Percentiles rank a stretch among this genome's conserved stretches.
Conservation (phyloP, 331 rosid genomes). For the Phaseolus coccineus region DNA sequence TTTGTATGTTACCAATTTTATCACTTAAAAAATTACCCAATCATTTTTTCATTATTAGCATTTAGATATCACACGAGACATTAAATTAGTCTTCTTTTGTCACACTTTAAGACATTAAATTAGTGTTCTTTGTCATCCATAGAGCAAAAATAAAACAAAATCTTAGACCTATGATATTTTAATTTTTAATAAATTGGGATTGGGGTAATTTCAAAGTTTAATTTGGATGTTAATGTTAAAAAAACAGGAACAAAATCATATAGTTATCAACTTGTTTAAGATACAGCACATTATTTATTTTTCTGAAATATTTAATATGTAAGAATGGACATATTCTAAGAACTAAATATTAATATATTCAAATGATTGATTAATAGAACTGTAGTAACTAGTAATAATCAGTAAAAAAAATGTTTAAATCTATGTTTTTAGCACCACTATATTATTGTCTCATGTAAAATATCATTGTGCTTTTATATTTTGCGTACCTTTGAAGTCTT, state of each 20-base stretch:
- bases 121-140: not conserved
- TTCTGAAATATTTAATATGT: not conserved
- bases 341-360: not conserved
- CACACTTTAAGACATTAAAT: not conserved
- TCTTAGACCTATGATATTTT: not conserved
- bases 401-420: no score
- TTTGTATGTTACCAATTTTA: not conserved
- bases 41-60: not conserved
- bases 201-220: not conserved
- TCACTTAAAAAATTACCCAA: not conserved
- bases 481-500: not conserved
- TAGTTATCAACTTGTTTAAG: not conserved
- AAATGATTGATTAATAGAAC: not conserved
- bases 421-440: no score
- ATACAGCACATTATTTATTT: not conserved
- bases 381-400: conserved; percentile 6
- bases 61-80: not conserved
- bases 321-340: conserved; percentile 2
- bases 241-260: not conserved
- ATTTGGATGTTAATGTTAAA: not conserved
- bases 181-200: not conserved
- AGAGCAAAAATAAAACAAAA: not conserved
- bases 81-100: not conserved
- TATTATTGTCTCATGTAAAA: no score
- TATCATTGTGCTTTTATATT: not conserved